Base-by-base conservation (phyloP, 805 yeast species). In the Candida rishiriensis region DNA sequence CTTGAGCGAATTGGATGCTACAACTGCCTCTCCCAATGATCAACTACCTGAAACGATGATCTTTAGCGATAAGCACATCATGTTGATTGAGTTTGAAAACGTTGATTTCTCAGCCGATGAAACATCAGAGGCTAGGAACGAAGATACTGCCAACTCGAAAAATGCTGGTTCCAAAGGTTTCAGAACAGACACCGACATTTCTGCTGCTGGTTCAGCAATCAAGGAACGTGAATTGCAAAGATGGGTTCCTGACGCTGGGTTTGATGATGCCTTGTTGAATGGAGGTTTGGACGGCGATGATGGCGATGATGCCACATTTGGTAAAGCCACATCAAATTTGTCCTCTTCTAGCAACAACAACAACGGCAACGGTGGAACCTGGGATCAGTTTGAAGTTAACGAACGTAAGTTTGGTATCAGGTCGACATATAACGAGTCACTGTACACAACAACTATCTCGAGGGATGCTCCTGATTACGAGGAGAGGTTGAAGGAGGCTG, bases 321-420 rank as follows among this genome's bases (percentile, higher is more conserved):
- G 26, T 21, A 21, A 21, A 21, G 4, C 26, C 26, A 21, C 26
- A 21, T 21, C 26, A 4, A 21, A 4, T 7, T 21, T 21, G 26
- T 21, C 26, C 4, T 21, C 26, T 21, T 21, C 26, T 21, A 21
- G 7, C 26, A 30, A 15, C 13, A 14, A 13, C 28, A 14, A 30
- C 17, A 32, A 10, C 16, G 38, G 30, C 11, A 61, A 58, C 17
- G 34, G 43, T 3, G 54, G 55, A 9, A 49, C 50, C 17, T 93
- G 98, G 98, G 97, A 93, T 66, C 99, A 93, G 69, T 93, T 93
- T 66, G 85, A 86, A 42, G 91, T 80, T n/a, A 93, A 93, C 64
- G 85, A 87, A 61, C 76, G 80, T 46, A 84, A 86, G 65, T 93
- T 93, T 63, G 97, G 97, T 33, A 83, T 93, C 39, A 83, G 78